These are phyloP conservation scores for Cardiospermum halicacabum DNA, from an alignment of 345 rosid species.

Conservation along the genomic window DNA sequence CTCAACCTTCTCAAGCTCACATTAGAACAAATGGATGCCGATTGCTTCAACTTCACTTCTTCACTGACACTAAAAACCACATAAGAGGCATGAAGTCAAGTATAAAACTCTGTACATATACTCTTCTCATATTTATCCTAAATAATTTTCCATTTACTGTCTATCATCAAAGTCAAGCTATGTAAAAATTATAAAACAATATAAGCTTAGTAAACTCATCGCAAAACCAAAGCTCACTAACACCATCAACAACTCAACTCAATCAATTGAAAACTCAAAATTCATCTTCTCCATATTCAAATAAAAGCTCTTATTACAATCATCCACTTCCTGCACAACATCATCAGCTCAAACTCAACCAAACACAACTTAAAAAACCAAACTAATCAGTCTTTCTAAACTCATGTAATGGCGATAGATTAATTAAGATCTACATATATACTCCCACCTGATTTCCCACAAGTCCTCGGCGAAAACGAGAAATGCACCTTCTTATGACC, in stretches of 20 bases:
- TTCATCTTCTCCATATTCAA: constrained; percentile 7
- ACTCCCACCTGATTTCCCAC: not conserved
- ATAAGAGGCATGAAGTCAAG: not conserved
- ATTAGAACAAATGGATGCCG: constrained; percentile 1
- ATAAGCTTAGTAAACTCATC: constrained; percentile 8
- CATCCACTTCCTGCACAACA: not conserved
- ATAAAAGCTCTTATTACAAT: not conserved
- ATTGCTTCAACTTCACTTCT: constrained; percentile 20
- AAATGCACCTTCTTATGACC: constrained; percentile 60
- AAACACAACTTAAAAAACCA: not conserved
- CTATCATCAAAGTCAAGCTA: constrained; percentile 14
- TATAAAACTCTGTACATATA: too few species aligned
- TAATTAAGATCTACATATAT: constrained; percentile 35
- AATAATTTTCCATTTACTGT: not conserved
- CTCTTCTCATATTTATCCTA: not conserved
- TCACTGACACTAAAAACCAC: constrained; percentile 10
- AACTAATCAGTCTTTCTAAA: not conserved
- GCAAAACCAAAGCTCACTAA: constrained; percentile 8
- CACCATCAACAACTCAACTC: not conserved
- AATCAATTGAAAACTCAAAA: not conserved
- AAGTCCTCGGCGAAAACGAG: constrained; percentile 10
- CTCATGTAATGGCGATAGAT: too few species aligned
- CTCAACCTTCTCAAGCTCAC: too few species aligned
- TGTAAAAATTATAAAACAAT: too few species aligned
- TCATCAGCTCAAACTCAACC: not conserved